phyloP scores from a whole-genome alignment of 1,284 basidiomycete species.

The Cutaneotrichosporon spelunceum region DNA sequence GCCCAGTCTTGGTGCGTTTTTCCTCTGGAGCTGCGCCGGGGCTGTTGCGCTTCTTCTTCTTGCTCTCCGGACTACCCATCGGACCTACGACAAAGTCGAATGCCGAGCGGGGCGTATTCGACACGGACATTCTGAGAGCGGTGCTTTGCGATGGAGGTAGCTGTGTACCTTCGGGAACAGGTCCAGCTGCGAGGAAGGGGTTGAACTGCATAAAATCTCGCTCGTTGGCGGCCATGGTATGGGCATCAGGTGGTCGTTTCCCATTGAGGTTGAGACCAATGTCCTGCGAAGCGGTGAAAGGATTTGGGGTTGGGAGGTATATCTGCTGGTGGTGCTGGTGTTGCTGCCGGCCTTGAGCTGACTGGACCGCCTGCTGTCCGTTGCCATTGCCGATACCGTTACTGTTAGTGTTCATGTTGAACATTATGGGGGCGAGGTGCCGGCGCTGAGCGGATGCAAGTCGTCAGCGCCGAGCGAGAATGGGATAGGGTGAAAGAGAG shows the following conservation, averaged over 20 bases:
- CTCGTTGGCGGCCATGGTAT: not conserved
- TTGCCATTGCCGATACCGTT: too few relatives aligned
- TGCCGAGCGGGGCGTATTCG: not conserved
- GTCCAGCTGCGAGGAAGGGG: not conserved
- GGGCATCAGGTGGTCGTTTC: not conserved
- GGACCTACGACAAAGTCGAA: not conserved
- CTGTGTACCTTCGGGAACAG: not conserved
- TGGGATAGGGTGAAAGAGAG: not conserved
- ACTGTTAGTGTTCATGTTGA: too few relatives aligned
- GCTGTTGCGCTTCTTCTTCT: constrained; percentile 34
- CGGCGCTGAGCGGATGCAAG: not conserved
- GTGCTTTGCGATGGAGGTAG: not conserved
- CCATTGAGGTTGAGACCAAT: not conserved
- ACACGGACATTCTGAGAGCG: not conserved
- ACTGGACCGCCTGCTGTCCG: not conserved
- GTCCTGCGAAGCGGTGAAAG: not conserved
- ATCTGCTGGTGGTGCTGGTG: not conserved
- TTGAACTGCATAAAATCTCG: constrained; percentile 8
- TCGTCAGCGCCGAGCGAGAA: not conserved
- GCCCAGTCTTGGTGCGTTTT: constrained; percentile 49
- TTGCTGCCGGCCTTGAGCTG: not conserved
- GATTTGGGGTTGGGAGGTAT: not conserved
- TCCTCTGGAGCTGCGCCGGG: constrained; percentile 25
- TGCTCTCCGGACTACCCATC: not conserved
- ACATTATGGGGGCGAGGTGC: not conserved